These are phyloP conservation scores for Heimioporus sp. DNA, from an alignment of 768 basidiomycete genomes.

Conservation along the genomic window DNA sequence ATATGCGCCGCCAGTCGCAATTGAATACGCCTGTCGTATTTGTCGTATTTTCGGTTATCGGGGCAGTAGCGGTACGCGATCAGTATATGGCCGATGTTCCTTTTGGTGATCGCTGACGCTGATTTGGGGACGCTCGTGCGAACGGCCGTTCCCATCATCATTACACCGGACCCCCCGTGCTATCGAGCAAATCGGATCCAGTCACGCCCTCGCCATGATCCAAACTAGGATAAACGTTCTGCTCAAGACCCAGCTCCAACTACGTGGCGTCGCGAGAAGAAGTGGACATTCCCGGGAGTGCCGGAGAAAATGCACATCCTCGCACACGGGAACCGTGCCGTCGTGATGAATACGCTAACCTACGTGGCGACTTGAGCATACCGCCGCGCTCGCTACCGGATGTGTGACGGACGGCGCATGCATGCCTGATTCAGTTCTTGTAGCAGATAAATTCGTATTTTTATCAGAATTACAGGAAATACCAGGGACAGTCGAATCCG, in stretches of 20 bases:
- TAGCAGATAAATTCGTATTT: too few species aligned
- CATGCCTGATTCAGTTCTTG: too few species aligned
- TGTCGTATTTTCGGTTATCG: constrained; percentile 57
- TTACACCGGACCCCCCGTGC: constrained; percentile 42
- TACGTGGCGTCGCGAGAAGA: neutral
- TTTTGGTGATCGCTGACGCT: neutral
- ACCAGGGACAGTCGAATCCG: too few species aligned
- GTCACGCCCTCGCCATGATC: neutral
- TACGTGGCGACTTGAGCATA: constrained; percentile 24
- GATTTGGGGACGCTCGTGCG: constrained; percentile 7
- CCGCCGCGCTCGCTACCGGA: constrained; percentile 6
- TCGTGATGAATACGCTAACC: constrained; percentile 26
- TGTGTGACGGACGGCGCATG: too few species aligned
- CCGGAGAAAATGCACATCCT: neutral
- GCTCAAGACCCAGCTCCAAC: neutral
- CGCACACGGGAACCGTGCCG: constrained; percentile 4
- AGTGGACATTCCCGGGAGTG: neutral
- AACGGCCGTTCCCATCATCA: constrained; percentile 44
- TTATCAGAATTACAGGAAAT: too few species aligned
- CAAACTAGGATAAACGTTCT: neutral
- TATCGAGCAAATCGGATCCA: constrained; percentile 9
- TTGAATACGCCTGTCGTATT: constrained; percentile 69
- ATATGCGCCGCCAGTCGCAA: constrained; percentile 59
- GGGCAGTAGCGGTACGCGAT: constrained; percentile 60
- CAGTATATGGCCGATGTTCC: constrained; percentile 35